A percentile compares a stretch with the other conserved stretches of the same genome.
These are phyloP conservation scores for Nephelium lappaceum DNA, from an alignment of 345 rosid genomes.

Conservation along the genomic window DNA sequence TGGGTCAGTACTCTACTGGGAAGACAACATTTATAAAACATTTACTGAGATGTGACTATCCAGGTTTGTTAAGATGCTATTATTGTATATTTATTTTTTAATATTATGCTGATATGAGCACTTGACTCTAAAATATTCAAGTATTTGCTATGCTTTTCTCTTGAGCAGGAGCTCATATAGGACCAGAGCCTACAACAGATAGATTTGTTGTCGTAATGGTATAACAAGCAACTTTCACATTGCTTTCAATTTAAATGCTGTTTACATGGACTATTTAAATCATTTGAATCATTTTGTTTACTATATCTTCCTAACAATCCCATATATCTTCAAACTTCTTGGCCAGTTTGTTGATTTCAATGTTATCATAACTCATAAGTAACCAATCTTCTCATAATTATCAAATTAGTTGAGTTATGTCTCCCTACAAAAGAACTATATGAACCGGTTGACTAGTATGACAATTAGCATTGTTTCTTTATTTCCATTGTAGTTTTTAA, in stretches of 20 bases:
- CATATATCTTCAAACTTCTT: neutral
- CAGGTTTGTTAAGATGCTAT: slow-evolving; percentile 48
- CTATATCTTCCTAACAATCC: no score
- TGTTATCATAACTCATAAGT: neutral
- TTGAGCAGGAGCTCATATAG: slow-evolving; percentile 87
- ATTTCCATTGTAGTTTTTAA: slow-evolving; percentile 1
- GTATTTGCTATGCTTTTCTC: slow-evolving; percentile 14
- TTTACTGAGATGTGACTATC: slow-evolving; percentile 75
- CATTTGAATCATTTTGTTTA: neutral
- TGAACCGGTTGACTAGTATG: neutral
- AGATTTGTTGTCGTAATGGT: slow-evolving; percentile 98
- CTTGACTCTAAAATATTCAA: slow-evolving; percentile 2
- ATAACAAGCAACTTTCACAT: slow-evolving; percentile 15
- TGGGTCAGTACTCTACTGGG: slow-evolving; percentile 97
- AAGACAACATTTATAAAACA: slow-evolving; percentile 96
- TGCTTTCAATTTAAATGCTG: neutral
- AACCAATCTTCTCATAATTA: neutral
- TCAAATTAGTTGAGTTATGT: neutral
- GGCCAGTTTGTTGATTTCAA: neutral
- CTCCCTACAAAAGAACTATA: neutral
- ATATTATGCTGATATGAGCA: neutral
- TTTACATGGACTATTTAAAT: neutral
- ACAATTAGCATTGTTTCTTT: neutral
- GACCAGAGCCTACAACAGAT: slow-evolving; percentile 99
- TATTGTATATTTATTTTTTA: neutral